These are phyloP conservation scores for Berberis vulgaris DNA, from an alignment of 164 flowering plant species.

Conservation along the genomic window DNA sequence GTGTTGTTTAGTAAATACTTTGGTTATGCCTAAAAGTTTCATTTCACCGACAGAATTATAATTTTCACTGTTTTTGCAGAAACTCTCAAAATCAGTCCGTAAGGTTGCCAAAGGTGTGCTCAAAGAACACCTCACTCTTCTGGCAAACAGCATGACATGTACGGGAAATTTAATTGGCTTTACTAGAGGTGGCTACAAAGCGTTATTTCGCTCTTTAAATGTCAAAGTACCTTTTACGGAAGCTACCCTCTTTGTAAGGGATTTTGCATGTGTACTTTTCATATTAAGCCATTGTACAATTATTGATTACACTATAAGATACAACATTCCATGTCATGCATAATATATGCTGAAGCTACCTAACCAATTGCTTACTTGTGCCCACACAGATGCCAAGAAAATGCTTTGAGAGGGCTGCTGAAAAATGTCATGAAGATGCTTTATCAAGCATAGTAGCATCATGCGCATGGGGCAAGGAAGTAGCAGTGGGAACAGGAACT, in stretches of 20 bases:
- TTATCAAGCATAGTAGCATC: conserved; percentile 79
- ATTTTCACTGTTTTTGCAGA: conserved; percentile 36
- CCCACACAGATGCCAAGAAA: conserved; percentile 59
- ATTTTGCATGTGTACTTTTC: neutral
- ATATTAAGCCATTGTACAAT: neutral
- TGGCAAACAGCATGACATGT: conserved; percentile 85
- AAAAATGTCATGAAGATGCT: conserved; percentile 65
- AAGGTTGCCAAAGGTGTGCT: conserved; percentile 84
- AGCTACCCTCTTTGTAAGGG: conserved; percentile 82
- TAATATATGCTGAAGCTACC: too few species aligned
- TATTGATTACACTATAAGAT: too few species aligned
- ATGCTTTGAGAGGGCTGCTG: conserved; percentile 93
- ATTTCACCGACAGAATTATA: neutral
- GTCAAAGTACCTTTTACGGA: conserved; percentile 89
- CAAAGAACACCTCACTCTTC: conserved; percentile 72
- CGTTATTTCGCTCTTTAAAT: conserved; percentile 52
- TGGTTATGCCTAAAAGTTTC: too few species aligned
- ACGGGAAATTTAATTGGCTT: conserved; percentile 79
- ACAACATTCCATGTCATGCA: too few species aligned
- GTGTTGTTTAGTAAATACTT: too few species aligned
- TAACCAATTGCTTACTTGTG: neutral
- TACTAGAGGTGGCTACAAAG: conserved; percentile 73
- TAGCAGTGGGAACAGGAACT: conserved; percentile 83
- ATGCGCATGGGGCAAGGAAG: conserved; percentile 94
- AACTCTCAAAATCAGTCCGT: conserved; percentile 65